Evolutionary conservation across 1,139 yeast species (phyloP), one percentile per base, ranked within the genome.

Genomic region (Entelexis sorbosivorans): DNA sequence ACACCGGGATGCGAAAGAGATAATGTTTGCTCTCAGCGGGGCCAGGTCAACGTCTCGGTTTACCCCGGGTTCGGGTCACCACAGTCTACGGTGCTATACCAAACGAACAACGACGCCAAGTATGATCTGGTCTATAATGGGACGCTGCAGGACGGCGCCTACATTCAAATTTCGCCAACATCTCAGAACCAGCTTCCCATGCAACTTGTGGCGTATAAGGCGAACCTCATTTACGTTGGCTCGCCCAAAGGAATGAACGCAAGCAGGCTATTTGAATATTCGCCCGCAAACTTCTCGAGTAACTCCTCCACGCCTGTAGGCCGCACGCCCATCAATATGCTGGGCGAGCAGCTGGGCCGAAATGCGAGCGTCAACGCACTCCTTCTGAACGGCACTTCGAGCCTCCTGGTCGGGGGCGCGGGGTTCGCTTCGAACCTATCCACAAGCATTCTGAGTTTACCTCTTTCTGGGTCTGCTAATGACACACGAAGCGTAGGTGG

Each of bases 1-100:
- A 91, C 98, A 0, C 96, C 96, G 0, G 97, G 98, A 0, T 91
- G 99, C 68, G 56, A 68, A 2, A 66, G 63, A 10, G 96, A 86
- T 63, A 68, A 71, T 44, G 75, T 94, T 0, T 91, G 99, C 67
- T 60, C 64, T 26, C 58, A 69, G 22, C 76, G 99, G 64, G 88
- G 94, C 6, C 76, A 78, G 31, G 91, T 86, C 6, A 84, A 85
- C 60, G 95, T 82, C 0, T 75, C 94, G 0, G 72, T 89, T 2
- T 70, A 70, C 56, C 70, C 72, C 45, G 73, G 75, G 39, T 60
- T 61, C 5, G 63, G 65, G 5, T 74, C 73, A 19, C 68, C 75
- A 0, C 58, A 73, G 1, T 61, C 67, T 68, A 32, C 69, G 71
- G 64, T 44, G 56, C 72, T 88, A 35, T 87, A 77, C 63, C 97